Percentiles rank a stretch among this genome's conserved stretches.
Evolutionary conservation across 768 basidiomycete genomes (phyloP).

Genomic region (Chalciporus pseudorubinellus): DNA sequence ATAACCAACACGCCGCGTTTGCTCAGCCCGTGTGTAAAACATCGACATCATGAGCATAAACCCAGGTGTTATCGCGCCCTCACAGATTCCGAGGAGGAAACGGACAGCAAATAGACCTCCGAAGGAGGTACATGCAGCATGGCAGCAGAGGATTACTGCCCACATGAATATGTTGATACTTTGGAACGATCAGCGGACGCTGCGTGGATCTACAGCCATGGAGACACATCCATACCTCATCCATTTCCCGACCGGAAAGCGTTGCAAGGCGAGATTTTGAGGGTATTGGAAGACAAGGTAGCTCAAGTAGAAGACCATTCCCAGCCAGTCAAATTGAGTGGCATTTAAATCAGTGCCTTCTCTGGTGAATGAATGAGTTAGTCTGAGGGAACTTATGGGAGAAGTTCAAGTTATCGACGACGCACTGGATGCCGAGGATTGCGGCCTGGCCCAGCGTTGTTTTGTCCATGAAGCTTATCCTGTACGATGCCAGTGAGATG

Average conservation of each 20-base stretch:
- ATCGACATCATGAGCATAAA: constrained; percentile 68
- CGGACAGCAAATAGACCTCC: constrained; percentile 69
- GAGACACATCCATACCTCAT: constrained; percentile 53
- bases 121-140: constrained; percentile 70
- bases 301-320: constrained; percentile 74
- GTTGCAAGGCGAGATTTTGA: constrained; percentile 74
- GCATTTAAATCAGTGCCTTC: constrained; percentile 53
- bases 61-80: constrained; percentile 78
- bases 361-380: constrained; percentile 30
- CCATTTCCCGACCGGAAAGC: constrained; percentile 78
- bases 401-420: neutral
- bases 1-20: constrained; percentile 48
- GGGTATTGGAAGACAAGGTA: constrained; percentile 66
- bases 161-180: constrained; percentile 75
- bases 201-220: neutral
- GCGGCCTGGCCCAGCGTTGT: constrained; percentile 71
- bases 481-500: constrained; percentile 22
- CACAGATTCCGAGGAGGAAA: constrained; percentile 74
- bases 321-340: constrained; percentile 76
- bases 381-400: neutral
- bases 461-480: constrained; percentile 80
- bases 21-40: constrained; percentile 52
- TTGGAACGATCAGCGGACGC: constrained; percentile 5
- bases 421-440: constrained; percentile 65
- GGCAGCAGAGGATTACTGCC: constrained; percentile 58